Evolutionary conservation across 495 filamentous ascomycete species (phyloP), one percentile per base, ranked within the genome.

Genomic region (Tetracladium setigerum): DNA sequence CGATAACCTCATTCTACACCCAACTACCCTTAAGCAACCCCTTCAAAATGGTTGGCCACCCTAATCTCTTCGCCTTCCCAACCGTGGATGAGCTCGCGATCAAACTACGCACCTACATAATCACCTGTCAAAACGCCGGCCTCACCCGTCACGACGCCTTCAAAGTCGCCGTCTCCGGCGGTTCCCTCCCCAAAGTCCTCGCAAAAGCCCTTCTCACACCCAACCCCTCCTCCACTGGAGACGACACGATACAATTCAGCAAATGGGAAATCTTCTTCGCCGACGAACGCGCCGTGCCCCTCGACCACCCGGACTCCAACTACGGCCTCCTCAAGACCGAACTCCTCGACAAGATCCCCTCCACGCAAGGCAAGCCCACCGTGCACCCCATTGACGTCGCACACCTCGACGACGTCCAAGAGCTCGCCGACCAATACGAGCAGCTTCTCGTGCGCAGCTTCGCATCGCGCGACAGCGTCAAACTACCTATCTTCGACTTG

Each of bases 251-350:
- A 46, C 70, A 82, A 54, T 96, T 91, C 72, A 70, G 72, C 60
- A 89, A 86, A 60, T 98, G 92, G 92, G 84, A 97, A 56, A 85
- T 98, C 61, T 98, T 96, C 77, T 97, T 95, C 67, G 91, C 91
- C 53, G 92, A 98, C 57, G 92, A 98, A 76, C 87, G 92, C 54
- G 84, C 84, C 22, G 94, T 98, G 24, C 87, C 94, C 9, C 82
- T 96, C 56, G 80, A 90, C 62, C 82, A 97, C 66, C 71, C 74
- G 38, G 94, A 98, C 69, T 95, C 89, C 70, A 98, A 97, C 70
- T 95, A 96, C 67, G 78, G 68, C 36, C 78, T 95, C 7, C 63
- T 98, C 51, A 90, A 95, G 70, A 73, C 79, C 19, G 87, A 95
- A 62, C 70, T 97, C 32, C 74, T 98, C 41, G 78, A 84, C 71